A percentile compares a stretch with the other conserved stretches of the same genome.
These are phyloP conservation scores for Aaosphaeria pasadenensis DNA, from an alignment of 2,329 filamentous ascomycete species.

Conservation along the genomic window DNA sequence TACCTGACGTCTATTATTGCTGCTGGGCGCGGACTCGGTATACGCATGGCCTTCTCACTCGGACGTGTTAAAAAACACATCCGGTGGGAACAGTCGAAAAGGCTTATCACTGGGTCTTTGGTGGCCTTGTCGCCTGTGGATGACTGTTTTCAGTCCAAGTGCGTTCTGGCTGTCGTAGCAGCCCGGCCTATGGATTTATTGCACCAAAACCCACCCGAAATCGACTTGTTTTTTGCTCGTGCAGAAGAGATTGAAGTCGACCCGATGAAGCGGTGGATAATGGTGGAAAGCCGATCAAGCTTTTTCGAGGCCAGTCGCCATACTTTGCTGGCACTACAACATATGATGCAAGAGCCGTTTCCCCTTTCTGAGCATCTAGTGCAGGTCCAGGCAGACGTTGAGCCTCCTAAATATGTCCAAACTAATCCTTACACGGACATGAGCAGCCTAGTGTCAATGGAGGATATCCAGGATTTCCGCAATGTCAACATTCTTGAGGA, in stretches of 20 bases:
- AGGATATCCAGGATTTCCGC: conserved; percentile 35
- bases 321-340: conserved; percentile 70
- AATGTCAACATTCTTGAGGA: conserved; percentile 53
- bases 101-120: conserved; percentile 53
- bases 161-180: conserved; percentile 69
- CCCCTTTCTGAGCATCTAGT: conserved; percentile 62
- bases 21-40: conserved; percentile 60
- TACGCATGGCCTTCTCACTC: conserved; percentile 69
- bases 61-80: conserved; percentile 64
- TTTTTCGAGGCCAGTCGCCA: conserved; percentile 78
- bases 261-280: conserved; percentile 66
- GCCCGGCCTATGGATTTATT: conserved; percentile 64
- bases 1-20: conserved; percentile 65
- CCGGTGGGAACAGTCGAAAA: conserved; percentile 62
- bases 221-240: conserved; percentile 72
- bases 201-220: conserved; percentile 63
- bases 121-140: conserved; percentile 53
- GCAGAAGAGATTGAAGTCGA: conserved; percentile 64
- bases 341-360: conserved; percentile 59
- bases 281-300: conserved; percentile 71
- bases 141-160: conserved; percentile 64
- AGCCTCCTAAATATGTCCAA: conserved; percentile 53
- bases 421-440: conserved; percentile 52
- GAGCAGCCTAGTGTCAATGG: conserved; percentile 41
- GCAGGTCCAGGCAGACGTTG: conserved; percentile 43